Base-by-base conservation (phyloP, 768 basidiomycete species). In the Rhodotorula babjevae region DNA sequence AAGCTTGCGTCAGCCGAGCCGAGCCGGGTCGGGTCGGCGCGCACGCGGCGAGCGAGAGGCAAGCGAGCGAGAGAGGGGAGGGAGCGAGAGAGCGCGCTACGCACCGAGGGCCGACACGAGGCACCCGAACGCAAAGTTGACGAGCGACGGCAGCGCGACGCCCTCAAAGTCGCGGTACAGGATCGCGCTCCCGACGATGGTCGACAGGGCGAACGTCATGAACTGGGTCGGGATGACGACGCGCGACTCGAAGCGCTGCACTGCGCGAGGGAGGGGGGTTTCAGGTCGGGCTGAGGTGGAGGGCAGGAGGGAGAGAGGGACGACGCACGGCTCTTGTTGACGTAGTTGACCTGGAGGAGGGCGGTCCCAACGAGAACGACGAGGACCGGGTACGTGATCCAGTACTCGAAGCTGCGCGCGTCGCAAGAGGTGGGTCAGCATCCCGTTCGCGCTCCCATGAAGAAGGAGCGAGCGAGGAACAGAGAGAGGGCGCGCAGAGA, bases 191-290 rank as follows among this genome's bases (percentile, higher is more conserved):
- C 94, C 95, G 67, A 91, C 83, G 76, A 99, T 94, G 10, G 92
- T 92, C 10, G 91, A 92, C 49, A 98, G 84, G 36, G 91, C 94
- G 83, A 98, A 98, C 67, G 93, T 85, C 44, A 95, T 92, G 80
- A 96, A 98, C 83, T 97, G 94, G 23, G 88, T 89, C 10, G 94
- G 95, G 74, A 98, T 92, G 36, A 97, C 94, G 64, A 90, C 90
- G 83, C 96, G 95, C 81, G 90, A 88, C 79, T 96, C 92, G 80
- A 97, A 98, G 31, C 88, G 86, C 88, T 92, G 94, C 59, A 97
- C 81, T 14, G 94, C 93, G 57, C 85, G 36, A 9, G 58, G 42
- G 27, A 61, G 58, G 78, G 9, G 53, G 25, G 23, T n/a, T 3
- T 10, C n/a, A 14, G 57, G 33, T 36, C 16, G 23, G 31, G 21